Percentiles rank a stretch among this genome's conserved stretches.
Evolutionary conservation across 305 asterid species (phyloP).

Genomic region (Solanum chacoense): DNA sequence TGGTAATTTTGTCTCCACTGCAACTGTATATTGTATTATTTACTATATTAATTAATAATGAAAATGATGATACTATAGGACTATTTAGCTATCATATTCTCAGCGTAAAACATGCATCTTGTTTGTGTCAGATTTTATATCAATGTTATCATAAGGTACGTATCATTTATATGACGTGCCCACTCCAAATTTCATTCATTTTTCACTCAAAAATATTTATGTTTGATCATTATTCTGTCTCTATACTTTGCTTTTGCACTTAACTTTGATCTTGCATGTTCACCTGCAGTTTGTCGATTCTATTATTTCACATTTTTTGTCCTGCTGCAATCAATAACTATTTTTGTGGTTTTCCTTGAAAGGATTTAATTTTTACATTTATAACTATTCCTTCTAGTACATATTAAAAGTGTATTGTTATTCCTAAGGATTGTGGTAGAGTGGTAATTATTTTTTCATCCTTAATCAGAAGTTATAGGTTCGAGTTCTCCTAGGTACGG

Average conservation of each 20-base stretch:
- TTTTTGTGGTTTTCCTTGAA: background rate
- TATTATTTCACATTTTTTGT: background rate
- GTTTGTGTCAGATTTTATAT: background rate
- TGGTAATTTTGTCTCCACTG: background rate
- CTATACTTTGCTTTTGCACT: background rate
- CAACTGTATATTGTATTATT: background rate
- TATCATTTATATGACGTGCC: background rate
- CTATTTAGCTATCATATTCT: background rate
- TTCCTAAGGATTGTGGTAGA: background rate
- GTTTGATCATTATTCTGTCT: background rate
- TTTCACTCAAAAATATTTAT: background rate
- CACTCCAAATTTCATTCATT: background rate
- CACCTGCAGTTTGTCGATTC: background rate
- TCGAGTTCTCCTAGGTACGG: accelerated
- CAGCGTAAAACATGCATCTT: background rate
- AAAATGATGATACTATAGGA: background rate
- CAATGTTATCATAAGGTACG: background rate
- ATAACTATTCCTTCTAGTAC: background rate
- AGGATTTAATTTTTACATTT: background rate
- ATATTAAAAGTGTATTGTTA: no score
- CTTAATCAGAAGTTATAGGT: no score
- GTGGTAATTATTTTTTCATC: background rate
- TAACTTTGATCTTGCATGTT: background rate
- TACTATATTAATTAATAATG: background rate
- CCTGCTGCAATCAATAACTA: background rate